Evolutionary conservation across 768 basidiomycete species (phyloP).

Genomic region (Podaxis sp.): DNA sequence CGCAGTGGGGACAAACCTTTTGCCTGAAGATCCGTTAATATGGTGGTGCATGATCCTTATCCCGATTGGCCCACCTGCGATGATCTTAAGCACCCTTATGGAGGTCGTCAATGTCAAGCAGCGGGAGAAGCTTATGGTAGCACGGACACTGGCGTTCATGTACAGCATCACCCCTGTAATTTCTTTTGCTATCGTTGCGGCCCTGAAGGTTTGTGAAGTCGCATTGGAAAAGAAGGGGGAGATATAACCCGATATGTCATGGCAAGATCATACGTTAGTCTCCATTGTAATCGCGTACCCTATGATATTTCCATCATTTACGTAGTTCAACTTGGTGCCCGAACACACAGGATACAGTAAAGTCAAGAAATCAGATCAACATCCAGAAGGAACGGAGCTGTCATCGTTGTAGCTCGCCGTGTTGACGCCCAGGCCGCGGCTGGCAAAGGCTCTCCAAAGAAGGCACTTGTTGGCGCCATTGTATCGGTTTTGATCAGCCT

Average conservation of each 20-base stretch:
- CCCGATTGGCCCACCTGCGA: background rate
- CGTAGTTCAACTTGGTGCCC: background rate
- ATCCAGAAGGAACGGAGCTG: constrained; percentile 28
- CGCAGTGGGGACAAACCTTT: background rate
- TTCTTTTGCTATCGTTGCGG: background rate
- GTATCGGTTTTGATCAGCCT: constrained; percentile 51
- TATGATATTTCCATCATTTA: background rate
- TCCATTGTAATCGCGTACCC: background rate
- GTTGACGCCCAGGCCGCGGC: constrained; percentile 43
- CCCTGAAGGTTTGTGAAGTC: background rate
- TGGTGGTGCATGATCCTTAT: constrained; percentile 8
- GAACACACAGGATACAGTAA: background rate
- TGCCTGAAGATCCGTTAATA: background rate
- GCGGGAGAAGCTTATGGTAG: background rate
- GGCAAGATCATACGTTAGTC: background rate
- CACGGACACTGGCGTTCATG: constrained; percentile 2
- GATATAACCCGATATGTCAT: background rate
- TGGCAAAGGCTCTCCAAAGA: constrained; percentile 48
- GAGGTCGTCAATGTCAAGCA: background rate
- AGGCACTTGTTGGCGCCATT: constrained; percentile 43
- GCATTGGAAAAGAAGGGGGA: constrained; percentile 1
- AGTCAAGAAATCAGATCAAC: constrained; percentile 17
- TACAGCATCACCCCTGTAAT: constrained; percentile 2
- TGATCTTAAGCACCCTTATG: background rate
- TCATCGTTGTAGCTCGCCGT: constrained; percentile 28